phyloP scores from a whole-genome alignment of 495 filamentous ascomycete species.

The Hypoxylon intermedium region DNA sequence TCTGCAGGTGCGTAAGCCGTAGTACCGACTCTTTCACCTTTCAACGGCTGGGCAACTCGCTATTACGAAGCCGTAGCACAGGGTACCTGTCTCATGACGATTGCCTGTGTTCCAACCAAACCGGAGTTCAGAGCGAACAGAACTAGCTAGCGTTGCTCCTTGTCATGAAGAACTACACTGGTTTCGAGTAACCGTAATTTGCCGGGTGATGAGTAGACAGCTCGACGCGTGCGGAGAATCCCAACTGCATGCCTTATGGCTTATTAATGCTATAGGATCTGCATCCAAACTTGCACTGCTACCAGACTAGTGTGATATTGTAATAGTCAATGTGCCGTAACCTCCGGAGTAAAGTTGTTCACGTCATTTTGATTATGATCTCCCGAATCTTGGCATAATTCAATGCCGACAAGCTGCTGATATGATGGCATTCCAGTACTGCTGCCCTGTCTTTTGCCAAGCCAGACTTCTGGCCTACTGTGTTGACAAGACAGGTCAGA shows the following conservation, averaged over 20 bases:
- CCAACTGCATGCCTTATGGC: conserved; percentile 4
- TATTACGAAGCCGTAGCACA: conserved; percentile 21
- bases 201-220: conserved; percentile 19
- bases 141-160: not conserved
- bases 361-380: conserved; percentile 2
- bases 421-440: not conserved
- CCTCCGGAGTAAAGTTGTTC: conserved; percentile 15
- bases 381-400: not conserved
- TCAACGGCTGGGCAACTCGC: conserved; percentile 5
- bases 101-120: conserved; percentile 21
- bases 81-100: conserved; percentile 26
- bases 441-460: not conserved
- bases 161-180: not conserved
- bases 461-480: too few relatives aligned
- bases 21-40: conserved; percentile 14
- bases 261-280: conserved; percentile 24
- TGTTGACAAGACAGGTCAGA: not conserved
- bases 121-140: conserved; percentile 4
- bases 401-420: not conserved
- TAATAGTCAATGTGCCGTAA: conserved; percentile 3
- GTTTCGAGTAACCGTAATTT: not conserved
- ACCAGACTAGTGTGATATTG: conserved; percentile 11
- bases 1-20: conserved; percentile 33
- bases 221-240: conserved; percentile 6
- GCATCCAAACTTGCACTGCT: conserved; percentile 8